phyloP scores from a whole-genome alignment of 139 green algal species.

The Chlamydomonas eustigma region DNA sequence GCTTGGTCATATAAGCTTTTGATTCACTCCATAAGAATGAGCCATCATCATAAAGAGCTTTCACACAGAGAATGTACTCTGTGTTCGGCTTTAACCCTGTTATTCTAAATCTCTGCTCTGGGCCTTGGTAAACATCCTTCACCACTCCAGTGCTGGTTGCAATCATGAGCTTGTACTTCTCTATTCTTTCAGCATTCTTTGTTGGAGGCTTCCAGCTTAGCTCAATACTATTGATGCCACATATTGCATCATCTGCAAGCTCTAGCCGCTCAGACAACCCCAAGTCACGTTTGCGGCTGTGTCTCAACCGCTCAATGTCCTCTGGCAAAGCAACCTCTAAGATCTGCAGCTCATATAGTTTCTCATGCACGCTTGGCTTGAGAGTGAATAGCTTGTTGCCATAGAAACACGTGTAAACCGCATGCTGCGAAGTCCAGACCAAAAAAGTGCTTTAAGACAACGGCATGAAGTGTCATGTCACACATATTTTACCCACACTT shows the following conservation, averaged over 20 bases:
- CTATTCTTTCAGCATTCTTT: constrained; percentile 72
- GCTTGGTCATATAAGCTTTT: constrained; percentile 56
- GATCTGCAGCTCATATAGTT: constrained; percentile 61
- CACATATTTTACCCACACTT: no score
- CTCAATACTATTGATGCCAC: constrained; percentile 31
- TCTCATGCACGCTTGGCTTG: constrained; percentile 61
- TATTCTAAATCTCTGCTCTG: constrained; percentile 41
- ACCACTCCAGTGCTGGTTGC: constrained; percentile 72
- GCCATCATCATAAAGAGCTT: constrained; percentile 81
- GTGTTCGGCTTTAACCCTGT: constrained; percentile 58
- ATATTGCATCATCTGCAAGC: constrained; percentile 39
- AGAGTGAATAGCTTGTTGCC: constrained; percentile 64
- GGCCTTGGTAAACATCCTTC: constrained; percentile 66
- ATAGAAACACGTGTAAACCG: constrained; percentile 49
- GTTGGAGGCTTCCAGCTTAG: constrained; percentile 65
- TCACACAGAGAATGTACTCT: constrained; percentile 86
- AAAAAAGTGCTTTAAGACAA: no score
- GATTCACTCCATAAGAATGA: constrained; percentile 75
- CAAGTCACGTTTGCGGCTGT: constrained; percentile 45
- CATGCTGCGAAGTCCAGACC: constrained; percentile 7
- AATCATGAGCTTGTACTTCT: constrained; percentile 83
- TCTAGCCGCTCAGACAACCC: constrained; percentile 44
- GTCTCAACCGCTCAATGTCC: constrained; percentile 63
- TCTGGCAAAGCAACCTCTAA: constrained; percentile 29
- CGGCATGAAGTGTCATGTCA: no score